These are phyloP conservation scores for Zygosaccharomyces gambellarensis DNA, from an alignment of 805 yeast genomes.

Conservation along the genomic window DNA sequence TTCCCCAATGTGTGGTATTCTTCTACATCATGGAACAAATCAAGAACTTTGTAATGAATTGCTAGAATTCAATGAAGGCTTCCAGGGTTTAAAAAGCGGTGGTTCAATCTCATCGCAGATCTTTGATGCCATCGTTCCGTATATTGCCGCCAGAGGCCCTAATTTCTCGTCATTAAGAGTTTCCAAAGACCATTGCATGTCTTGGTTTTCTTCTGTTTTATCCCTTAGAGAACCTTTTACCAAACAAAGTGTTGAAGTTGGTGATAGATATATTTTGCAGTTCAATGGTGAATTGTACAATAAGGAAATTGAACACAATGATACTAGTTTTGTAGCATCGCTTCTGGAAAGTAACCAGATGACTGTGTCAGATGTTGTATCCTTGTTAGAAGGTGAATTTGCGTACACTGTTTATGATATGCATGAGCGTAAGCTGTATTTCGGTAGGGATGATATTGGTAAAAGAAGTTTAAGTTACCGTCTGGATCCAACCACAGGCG, in stretches of 20 bases:
- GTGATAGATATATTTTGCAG: conserved; percentile 48
- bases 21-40: conserved; percentile 33
- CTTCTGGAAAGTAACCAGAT: conserved; percentile 29
- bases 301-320: conserved; percentile 51
- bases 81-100: neutral
- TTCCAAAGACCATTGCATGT: conserved; percentile 12
- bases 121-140: conserved; percentile 39
- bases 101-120: conserved; percentile 8
- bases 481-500: conserved; percentile 24
- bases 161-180: conserved; percentile 42
- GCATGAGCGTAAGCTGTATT: conserved; percentile 44
- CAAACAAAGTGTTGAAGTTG: conserved; percentile 54
- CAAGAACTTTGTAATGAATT: conserved; percentile 7
- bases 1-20: conserved; percentile 52
- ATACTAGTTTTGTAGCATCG: conserved; percentile 51
- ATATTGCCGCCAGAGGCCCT: conserved; percentile 59
- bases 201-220: conserved; percentile 65
- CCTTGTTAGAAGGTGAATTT: conserved; percentile 70
- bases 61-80: conserved; percentile 18
- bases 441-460: conserved; percentile 83
- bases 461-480: conserved; percentile 65
- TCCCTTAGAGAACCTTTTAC: conserved; percentile 77
- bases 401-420: conserved; percentile 55
- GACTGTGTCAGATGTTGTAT: conserved; percentile 42
- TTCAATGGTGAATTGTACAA: conserved; percentile 91